phyloP scores from a whole-genome alignment of 179 eudicot genomes.

The Sideroxylon spinosum region DNA sequence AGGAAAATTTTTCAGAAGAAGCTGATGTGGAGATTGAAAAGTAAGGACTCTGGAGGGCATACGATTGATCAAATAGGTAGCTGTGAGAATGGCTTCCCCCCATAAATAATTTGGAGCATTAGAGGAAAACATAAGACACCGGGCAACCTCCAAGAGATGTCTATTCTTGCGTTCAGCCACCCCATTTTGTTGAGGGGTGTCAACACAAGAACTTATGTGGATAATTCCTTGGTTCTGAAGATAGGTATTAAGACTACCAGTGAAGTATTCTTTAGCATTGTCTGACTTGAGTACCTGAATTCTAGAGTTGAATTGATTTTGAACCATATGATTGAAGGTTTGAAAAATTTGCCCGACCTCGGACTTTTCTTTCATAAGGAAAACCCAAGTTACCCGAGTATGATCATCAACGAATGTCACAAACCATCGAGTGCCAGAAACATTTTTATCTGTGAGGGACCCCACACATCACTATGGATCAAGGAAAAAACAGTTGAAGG shows the following conservation, averaged over 20 bases:
- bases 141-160: background rate
- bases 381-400: slow-evolving; percentile 3
- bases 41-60: slow-evolving; percentile 10
- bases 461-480: background rate
- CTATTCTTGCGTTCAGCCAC: background rate
- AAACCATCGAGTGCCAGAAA: slow-evolving; percentile 5
- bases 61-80: background rate
- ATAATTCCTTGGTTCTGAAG: background rate
- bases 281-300: background rate
- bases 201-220: too few species aligned
- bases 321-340: background rate
- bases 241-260: too few species aligned
- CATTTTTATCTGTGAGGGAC: background rate
- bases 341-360: background rate
- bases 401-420: slow-evolving; percentile 10
- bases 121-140: background rate
- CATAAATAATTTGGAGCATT: background rate
- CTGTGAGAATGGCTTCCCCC: background rate
- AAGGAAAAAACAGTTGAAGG: too few species aligned
- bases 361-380: slow-evolving; percentile 9
- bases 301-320: slow-evolving; percentile 6
- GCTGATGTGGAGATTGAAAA: background rate
- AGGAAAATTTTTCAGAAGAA: background rate
- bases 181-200: too few species aligned
- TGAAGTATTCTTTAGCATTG: slow-evolving; percentile 7